These are phyloP conservation scores for Hysterium pulicare DNA, from an alignment of 2,329 filamentous ascomycete species.

Conservation along the genomic window DNA sequence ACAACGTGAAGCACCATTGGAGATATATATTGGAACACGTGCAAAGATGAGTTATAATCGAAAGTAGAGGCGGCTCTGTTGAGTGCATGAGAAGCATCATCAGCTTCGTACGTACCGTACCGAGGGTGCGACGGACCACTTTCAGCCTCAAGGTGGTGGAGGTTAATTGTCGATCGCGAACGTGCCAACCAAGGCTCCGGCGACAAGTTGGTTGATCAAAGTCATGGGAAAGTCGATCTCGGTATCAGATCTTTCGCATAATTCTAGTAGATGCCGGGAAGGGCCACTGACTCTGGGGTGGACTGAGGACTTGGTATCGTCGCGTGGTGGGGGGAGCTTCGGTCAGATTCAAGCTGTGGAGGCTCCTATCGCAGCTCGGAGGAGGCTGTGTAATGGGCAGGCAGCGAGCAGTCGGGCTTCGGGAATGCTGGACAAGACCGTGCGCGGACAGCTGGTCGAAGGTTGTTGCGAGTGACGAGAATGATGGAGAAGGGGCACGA, in stretches of 20 bases:
- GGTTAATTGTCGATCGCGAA: slow-evolving; percentile 30
- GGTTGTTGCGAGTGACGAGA: too few relatives aligned
- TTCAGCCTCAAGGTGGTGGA: slow-evolving; percentile 38
- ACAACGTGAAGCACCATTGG: slow-evolving; percentile 1
- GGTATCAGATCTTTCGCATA: background rate
- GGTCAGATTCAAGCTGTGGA: background rate
- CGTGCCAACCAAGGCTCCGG: slow-evolving; percentile 22
- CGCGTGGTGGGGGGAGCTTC: slow-evolving; percentile 5
- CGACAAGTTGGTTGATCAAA: slow-evolving; percentile 11
- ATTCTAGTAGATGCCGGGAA: too few relatives aligned
- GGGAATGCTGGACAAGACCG: background rate
- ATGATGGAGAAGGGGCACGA: too few relatives aligned
- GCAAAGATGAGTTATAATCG: background rate
- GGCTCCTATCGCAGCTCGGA: background rate
- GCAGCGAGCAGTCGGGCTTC: background rate
- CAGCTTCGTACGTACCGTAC: slow-evolving; percentile 32
- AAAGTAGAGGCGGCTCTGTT: slow-evolving; percentile 35
- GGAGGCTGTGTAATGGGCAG: background rate
- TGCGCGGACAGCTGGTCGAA: too few relatives aligned
- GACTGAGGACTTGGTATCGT: background rate
- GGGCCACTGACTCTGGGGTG: slow-evolving; percentile 8
- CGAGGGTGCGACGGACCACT: slow-evolving; percentile 34
- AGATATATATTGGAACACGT: background rate
- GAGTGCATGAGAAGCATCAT: slow-evolving; percentile 11
- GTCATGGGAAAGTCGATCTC: slow-evolving; percentile 20